A percentile compares a stretch with the other conserved stretches of the same genome.
Evolutionary conservation across 2,329 filamentous ascomycete species (phyloP).

Genomic region (Phaeosphaeriaceae sp.): DNA sequence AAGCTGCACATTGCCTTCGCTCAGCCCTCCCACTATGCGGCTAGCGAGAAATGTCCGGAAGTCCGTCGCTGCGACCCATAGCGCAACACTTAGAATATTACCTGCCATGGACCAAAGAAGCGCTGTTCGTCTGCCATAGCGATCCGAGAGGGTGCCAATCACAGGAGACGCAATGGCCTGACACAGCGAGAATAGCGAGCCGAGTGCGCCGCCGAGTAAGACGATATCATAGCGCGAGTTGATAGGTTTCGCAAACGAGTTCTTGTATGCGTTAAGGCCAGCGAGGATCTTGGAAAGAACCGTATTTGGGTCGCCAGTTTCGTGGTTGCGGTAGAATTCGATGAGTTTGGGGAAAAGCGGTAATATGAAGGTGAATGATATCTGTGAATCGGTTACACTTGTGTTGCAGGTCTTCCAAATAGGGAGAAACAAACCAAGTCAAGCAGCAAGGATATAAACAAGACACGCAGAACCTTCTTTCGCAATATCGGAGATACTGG

Average conservation of each 20-base stretch:
- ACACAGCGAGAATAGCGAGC: constrained; percentile 90
- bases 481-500: constrained; percentile 59
- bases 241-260: constrained; percentile 88
- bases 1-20: constrained; percentile 95
- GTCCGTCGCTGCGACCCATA: constrained; percentile 93
- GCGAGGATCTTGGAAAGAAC: constrained; percentile 79
- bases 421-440: constrained; percentile 72
- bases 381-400: constrained; percentile 59
- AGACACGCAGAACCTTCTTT: constrained; percentile 82
- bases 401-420: constrained; percentile 18
- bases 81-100: constrained; percentile 88
- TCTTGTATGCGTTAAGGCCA: constrained; percentile 93
- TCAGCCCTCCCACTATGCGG: constrained; percentile 87
- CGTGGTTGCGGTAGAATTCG: constrained; percentile 91
- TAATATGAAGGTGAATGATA: constrained; percentile 98
- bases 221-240: constrained; percentile 98
- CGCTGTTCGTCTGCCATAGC: constrained; percentile 83
- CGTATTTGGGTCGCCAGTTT: constrained; percentile 65
- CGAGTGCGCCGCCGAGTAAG: constrained; percentile 88
- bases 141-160: constrained; percentile 87
- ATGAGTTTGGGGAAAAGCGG: constrained; percentile 94
- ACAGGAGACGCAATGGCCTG: constrained; percentile 92
- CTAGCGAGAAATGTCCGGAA: constrained; percentile 97
- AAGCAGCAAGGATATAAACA: constrained; percentile 86
- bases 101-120: constrained; percentile 90